phyloP scores from a whole-genome alignment of 163 green algal genomes.

The Scenedesmus sp. region DNA sequence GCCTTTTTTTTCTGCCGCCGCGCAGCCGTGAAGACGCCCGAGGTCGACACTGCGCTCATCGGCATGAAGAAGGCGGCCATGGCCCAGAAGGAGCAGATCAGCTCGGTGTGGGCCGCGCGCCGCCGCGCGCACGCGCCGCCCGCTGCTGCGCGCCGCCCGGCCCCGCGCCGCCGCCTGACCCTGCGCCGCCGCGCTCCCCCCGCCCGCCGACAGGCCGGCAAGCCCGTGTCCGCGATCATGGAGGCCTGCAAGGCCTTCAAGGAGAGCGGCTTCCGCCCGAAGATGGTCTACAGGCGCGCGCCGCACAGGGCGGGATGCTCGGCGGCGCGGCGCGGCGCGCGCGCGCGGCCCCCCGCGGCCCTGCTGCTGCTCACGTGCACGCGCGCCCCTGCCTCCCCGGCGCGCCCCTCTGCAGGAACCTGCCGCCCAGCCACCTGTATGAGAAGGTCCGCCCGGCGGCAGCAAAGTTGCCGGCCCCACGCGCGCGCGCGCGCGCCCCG shows the following conservation, averaged over 20 bases:
- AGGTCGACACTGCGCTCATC: conserved; percentile 7
- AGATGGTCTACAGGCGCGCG: conserved; percentile 60
- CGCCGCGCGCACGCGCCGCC: no score
- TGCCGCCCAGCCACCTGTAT: conserved; percentile 77
- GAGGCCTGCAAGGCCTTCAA: conserved; percentile 38
- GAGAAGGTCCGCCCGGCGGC: conserved; percentile 64
- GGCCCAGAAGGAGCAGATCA: conserved; percentile 18
- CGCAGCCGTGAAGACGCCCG: background rate
- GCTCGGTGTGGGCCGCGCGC: background rate
- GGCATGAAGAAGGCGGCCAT: conserved; percentile 32
- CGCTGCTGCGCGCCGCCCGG: no score
- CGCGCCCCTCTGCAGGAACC: conserved; percentile 75
- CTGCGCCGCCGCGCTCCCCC: no score
- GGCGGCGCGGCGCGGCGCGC: no score
- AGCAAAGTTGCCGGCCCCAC: no score
- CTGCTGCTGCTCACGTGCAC: background rate
- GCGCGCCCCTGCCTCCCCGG: background rate
- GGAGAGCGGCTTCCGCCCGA: conserved; percentile 78
- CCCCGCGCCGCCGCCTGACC: no score
- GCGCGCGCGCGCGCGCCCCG: no score
- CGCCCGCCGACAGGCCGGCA: no score
- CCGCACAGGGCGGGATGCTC: no score
- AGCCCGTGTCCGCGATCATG: background rate
- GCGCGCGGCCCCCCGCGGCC: no score
- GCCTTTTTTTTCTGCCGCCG: no score